phyloP scores from a whole-genome alignment of 345 rosid species.

The Camelina sativa region DNA sequence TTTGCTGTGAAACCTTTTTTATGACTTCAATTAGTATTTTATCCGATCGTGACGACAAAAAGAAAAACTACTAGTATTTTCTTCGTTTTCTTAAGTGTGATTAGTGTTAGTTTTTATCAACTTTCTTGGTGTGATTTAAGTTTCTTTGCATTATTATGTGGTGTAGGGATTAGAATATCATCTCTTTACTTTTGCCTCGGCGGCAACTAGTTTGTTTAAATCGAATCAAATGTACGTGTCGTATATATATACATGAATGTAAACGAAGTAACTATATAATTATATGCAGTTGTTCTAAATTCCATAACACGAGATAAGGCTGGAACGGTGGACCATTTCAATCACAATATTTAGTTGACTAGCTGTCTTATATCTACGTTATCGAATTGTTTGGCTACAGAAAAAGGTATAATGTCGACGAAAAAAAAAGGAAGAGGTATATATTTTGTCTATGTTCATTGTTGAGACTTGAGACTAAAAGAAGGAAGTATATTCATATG shows the following conservation, averaged over 20 bases:
- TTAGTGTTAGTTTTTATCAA: not conserved
- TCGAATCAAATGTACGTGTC: not conserved
- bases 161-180: not conserved
- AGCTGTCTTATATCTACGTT: not conserved
- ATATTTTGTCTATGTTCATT: not conserved
- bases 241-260: not conserved
- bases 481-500: constrained; percentile 25
- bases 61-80: not conserved
- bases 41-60: too few species aligned
- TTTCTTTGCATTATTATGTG: constrained; percentile 4
- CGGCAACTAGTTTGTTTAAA: not conserved
- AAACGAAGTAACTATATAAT: not conserved
- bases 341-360: not conserved
- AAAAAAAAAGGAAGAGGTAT: not conserved
- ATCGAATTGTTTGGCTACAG: not conserved
- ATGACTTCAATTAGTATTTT: not conserved
- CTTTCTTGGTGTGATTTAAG: not conserved
- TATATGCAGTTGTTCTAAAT: too few species aligned
- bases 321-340: constrained; percentile 6
- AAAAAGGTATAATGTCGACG: not conserved
- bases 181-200: not conserved
- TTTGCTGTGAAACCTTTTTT: constrained; percentile 15
- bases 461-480: not conserved
- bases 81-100: not conserved
- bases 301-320: not conserved